Evolutionary conservation across 192 early-diverging fungal species (phyloP).

Genomic region (Linnemannia elongata): DNA sequence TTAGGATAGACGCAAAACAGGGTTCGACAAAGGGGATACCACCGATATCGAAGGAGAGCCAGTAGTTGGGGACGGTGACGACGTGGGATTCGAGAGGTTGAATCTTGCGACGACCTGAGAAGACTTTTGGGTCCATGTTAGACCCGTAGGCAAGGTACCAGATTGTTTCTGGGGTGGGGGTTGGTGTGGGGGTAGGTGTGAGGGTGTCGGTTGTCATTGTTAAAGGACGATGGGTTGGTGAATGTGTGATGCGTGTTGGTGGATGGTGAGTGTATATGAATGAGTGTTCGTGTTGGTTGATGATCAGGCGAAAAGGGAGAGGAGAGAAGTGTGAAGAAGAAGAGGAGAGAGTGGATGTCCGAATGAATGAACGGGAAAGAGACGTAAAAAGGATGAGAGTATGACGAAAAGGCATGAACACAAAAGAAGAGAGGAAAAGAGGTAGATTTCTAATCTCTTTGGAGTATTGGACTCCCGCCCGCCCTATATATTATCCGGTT

Average conservation of each 20-base stretch:
- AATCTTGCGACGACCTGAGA: constrained; percentile 48
- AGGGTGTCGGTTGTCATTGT: background rate
- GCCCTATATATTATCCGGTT: constrained; percentile 5
- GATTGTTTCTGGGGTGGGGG: constrained; percentile 2
- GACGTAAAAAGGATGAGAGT: background rate
- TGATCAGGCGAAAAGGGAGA: background rate
- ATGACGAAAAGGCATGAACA: background rate
- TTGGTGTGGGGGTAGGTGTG: background rate
- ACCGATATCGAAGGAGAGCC: constrained; percentile 52
- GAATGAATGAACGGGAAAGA: background rate
- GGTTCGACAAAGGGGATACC: constrained; percentile 53
- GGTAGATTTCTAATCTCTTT: background rate
- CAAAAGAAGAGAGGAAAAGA: background rate
- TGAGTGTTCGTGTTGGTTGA: background rate
- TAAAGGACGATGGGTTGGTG: background rate
- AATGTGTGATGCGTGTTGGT: background rate
- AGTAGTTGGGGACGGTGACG: constrained; percentile 52
- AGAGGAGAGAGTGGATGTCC: background rate
- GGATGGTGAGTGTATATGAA: background rate
- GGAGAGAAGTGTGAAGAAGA: background rate
- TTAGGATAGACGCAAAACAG: constrained; percentile 53
- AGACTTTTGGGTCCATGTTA: constrained; percentile 52
- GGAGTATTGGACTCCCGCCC: background rate
- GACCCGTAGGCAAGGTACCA: constrained; percentile 54
- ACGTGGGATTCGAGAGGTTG: constrained; percentile 30